A percentile compares a stretch with the other conserved stretches of the same genome.
Evolutionary conservation across 139 green algal genomes (phyloP).

Genomic region (Micromonas pusilla): DNA sequence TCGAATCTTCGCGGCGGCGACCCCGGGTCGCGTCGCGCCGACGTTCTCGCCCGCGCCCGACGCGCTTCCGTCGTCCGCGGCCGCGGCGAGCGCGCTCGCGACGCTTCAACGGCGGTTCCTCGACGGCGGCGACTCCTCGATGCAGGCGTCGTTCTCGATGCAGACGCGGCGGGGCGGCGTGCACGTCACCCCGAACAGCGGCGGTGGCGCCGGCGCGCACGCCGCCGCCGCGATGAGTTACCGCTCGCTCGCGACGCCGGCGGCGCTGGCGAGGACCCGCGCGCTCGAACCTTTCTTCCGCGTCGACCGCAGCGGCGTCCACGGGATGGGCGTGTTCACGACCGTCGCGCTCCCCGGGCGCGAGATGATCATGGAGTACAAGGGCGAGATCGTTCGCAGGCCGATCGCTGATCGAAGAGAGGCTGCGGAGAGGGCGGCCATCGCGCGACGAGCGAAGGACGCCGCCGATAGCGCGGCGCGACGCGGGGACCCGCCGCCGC

Average conservation of each 20-base stretch:
- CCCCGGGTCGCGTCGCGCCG: no score
- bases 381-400: not conserved
- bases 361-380: not conserved
- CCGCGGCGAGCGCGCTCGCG: no score
- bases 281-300: not conserved
- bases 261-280: no score
- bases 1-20: no score
- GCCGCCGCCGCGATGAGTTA: not conserved
- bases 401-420: not conserved
- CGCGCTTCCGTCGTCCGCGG: no score
- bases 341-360: not conserved
- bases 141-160: not conserved
- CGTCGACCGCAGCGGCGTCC: not conserved
- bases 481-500: no score
- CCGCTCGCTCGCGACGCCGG: no score
- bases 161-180: not conserved
- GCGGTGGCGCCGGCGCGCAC: not conserved
- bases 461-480: no score
- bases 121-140: no score
- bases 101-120: no score
- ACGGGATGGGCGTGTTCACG: not conserved
- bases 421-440: not conserved
- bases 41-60: no score
- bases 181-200: not conserved
- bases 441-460: no score